phyloP scores from a whole-genome alignment of 805 yeast genomes.

The Yueomyces sinensis region DNA sequence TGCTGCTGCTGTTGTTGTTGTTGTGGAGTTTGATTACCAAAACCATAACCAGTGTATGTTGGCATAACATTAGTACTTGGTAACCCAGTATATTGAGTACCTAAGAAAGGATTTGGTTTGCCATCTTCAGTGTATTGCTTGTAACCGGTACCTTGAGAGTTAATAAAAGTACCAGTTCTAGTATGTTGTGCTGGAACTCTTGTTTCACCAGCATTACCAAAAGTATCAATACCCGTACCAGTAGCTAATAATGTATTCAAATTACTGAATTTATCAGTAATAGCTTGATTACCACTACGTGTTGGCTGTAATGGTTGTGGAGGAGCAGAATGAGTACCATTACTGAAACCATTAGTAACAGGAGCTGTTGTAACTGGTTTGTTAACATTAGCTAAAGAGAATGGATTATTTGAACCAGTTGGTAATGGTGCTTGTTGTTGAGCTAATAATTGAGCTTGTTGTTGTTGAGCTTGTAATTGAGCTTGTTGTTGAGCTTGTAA shows the following conservation, averaged over 20 bases:
- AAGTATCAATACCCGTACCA: conserved; percentile 90
- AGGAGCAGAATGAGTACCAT: conserved; percentile 1
- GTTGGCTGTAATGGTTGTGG: conserved; percentile 32
- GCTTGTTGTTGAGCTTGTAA: conserved; percentile 18
- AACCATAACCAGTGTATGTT: conserved; percentile 86
- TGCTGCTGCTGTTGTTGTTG: conserved; percentile 5
- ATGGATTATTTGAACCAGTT: conserved; percentile 72
- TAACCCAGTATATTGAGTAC: conserved; percentile 61
- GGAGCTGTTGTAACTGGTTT: conserved; percentile 10
- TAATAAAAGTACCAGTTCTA: conserved; percentile 63
- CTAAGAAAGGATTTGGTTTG: conserved; percentile 31
- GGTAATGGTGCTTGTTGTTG: conserved; percentile 39
- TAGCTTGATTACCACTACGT: conserved; percentile 40
- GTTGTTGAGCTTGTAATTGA: conserved; percentile 25
- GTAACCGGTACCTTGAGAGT: conserved; percentile 79
- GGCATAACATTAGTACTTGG: conserved; percentile 58
- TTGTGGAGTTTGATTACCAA: conserved; percentile 55
- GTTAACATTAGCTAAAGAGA: conserved; percentile 14
- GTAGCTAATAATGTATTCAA: conserved; percentile 66
- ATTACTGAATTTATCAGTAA: conserved; percentile 50
- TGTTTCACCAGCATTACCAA: conserved; percentile 30
- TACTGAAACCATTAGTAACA: background rate
- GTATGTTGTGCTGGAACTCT: conserved; percentile 93
- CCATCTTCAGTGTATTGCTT: conserved; percentile 32
- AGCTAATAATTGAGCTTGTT: conserved; percentile 5